A percentile compares a stretch with the other conserved stretches of the same genome.
Evolutionary conservation across 257 asterid genomes (phyloP).

Genomic region (Henckelia pumila): DNA sequence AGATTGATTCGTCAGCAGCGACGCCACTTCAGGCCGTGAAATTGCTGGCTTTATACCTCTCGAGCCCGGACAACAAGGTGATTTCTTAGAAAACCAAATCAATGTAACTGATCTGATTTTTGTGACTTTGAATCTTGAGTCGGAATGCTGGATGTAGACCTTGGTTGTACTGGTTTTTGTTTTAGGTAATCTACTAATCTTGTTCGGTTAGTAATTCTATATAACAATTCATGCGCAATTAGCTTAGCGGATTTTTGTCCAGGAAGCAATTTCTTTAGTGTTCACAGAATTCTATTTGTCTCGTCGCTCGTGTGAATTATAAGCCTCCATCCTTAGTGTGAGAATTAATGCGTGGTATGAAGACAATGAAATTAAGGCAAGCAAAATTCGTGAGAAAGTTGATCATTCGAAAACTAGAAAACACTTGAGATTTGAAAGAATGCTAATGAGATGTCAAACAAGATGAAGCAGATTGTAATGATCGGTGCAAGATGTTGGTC

Average conservation of each 20-base stretch:
- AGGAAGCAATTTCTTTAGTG: background rate
- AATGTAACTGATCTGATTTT: background rate
- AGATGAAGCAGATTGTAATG: slow-evolving; percentile 5
- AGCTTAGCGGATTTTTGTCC: background rate
- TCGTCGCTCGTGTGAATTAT: background rate
- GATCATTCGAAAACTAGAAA: background rate
- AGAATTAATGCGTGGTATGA: background rate
- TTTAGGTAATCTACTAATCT: background rate
- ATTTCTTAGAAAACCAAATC: background rate
- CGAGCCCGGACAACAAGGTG: slow-evolving; percentile 74
- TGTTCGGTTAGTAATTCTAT: no score
- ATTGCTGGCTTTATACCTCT: slow-evolving; percentile 76
- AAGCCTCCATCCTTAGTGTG: background rate
- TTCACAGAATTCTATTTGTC: background rate
- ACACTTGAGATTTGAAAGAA: background rate
- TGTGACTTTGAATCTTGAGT: background rate
- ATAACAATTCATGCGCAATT: background rate
- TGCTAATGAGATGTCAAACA: background rate
- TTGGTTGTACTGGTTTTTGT: slow-evolving; percentile 4
- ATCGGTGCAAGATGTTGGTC: slow-evolving; percentile 16
- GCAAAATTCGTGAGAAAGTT: no score
- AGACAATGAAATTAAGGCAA: background rate
- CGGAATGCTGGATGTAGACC: slow-evolving; percentile 27
- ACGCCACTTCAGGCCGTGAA: slow-evolving; percentile 98
- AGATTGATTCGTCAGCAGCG: slow-evolving; percentile 90